These are phyloP conservation scores for Prunus armeniaca DNA, from an alignment of 306 rosid genomes.

Conservation along the genomic window DNA sequence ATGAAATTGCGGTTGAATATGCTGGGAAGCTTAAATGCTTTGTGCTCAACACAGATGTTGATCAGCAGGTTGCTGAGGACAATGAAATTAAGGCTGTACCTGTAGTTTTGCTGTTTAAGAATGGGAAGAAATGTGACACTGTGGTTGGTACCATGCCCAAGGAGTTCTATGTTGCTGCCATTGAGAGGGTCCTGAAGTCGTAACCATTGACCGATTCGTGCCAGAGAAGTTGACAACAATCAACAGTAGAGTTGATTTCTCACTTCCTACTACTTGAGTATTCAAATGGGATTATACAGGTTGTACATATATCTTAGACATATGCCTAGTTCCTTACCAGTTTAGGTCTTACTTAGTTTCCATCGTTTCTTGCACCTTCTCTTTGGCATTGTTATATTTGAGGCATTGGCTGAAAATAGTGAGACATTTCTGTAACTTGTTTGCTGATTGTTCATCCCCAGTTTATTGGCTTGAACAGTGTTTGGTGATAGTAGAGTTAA, in stretches of 20 bases:
- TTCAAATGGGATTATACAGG: slow-evolving; percentile 15
- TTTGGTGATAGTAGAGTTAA: slow-evolving; percentile 1
- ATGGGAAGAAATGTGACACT: slow-evolving; percentile 72
- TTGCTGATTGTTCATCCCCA: not conserved
- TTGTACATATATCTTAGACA: slow-evolving; percentile 22
- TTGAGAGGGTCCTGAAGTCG: slow-evolving; percentile 68
- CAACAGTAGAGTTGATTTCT: slow-evolving; percentile 16
- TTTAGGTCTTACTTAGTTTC: slow-evolving; percentile 17
- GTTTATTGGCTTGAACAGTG: slow-evolving; percentile 6
- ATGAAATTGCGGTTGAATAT: slow-evolving; percentile 69
- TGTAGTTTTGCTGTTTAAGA: slow-evolving; percentile 77
- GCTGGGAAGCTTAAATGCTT: slow-evolving; percentile 74
- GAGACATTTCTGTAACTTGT: not conserved
- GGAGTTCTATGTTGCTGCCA: slow-evolving; percentile 81
- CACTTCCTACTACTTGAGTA: slow-evolving; percentile 14
- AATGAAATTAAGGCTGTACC: slow-evolving; percentile 92
- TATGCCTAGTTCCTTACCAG: slow-evolving; percentile 10
- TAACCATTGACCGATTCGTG: slow-evolving; percentile 20
- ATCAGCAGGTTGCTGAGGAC: slow-evolving; percentile 61
- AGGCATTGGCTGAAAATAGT: not conserved
- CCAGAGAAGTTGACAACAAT: not conserved
- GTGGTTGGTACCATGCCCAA: slow-evolving; percentile 95
- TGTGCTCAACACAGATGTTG: slow-evolving; percentile 68
- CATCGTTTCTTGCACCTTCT: slow-evolving; percentile 4
- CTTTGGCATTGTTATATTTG: not conserved